phyloP scores from a whole-genome alignment of 768 basidiomycete species.

The Gymnopilus dilepis region DNA sequence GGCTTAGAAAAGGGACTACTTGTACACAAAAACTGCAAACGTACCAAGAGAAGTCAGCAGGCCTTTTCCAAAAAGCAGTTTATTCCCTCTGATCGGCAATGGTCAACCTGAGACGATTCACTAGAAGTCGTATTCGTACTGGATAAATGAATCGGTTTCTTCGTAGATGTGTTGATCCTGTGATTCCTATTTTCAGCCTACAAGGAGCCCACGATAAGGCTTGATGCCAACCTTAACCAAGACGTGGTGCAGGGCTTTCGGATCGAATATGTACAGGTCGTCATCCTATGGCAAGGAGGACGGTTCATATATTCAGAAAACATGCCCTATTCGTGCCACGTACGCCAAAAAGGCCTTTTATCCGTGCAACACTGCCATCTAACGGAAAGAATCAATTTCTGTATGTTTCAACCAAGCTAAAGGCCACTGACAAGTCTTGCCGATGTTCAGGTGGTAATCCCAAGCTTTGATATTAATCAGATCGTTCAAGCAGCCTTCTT shows the following conservation, averaged over 20 bases:
- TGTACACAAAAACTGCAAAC: background rate
- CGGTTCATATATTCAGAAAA: background rate
- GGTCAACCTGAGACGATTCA: background rate
- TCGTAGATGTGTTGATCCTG: slow-evolving; percentile 39
- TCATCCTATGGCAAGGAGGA: slow-evolving; percentile 26
- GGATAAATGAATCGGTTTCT: slow-evolving; percentile 31
- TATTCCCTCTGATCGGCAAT: slow-evolving; percentile 14
- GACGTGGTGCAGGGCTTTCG: slow-evolving; percentile 50
- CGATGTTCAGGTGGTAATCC: slow-evolving; percentile 16
- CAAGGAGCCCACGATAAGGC: background rate
- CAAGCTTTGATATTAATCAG: slow-evolving; percentile 15
- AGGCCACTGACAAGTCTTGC: slow-evolving; percentile 11
- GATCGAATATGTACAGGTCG: slow-evolving; percentile 47
- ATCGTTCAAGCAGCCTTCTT: slow-evolving; percentile 17
- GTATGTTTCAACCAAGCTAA: too few relatives aligned
- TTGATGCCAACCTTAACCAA: slow-evolving; percentile 38
- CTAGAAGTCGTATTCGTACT: slow-evolving; percentile 22
- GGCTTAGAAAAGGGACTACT: background rate
- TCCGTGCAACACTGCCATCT: slow-evolving; percentile 37
- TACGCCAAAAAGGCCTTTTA: slow-evolving; percentile 41
- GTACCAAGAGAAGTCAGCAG: slow-evolving; percentile 31
- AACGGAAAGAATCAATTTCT: background rate
- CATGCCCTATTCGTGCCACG: background rate
- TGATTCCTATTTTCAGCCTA: background rate
- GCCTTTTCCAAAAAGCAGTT: slow-evolving; percentile 29